These are phyloP conservation scores for Neurospora pannonica DNA, from an alignment of 495 filamentous ascomycete genomes.

Conservation along the genomic window DNA sequence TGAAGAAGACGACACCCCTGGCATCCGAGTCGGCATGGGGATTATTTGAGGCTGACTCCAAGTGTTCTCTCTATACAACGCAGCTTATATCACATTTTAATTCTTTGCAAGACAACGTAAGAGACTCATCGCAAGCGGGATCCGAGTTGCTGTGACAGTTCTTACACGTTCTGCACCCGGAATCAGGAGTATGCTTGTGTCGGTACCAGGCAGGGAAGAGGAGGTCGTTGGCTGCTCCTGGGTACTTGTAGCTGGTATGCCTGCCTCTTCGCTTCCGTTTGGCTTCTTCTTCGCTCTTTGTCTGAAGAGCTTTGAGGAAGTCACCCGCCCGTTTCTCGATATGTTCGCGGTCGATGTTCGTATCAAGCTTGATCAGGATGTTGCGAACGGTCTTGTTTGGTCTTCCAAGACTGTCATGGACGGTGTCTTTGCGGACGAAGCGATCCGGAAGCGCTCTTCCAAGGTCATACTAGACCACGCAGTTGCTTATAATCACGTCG, in stretches of 20 bases:
- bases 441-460: constrained; percentile 25
- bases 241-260: too few relatives aligned
- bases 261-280: too few relatives aligned
- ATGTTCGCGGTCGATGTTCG: constrained; percentile 2
- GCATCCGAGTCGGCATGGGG: not conserved
- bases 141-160: not conserved
- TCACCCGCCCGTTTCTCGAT: too few relatives aligned
- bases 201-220: constrained; percentile 22
- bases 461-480: constrained; percentile 28
- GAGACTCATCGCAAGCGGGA: constrained; percentile 2
- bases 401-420: constrained; percentile 21
- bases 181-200: constrained; percentile 17
- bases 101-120: constrained; percentile 3
- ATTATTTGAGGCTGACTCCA: constrained; percentile 1
- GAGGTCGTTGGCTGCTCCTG: too few relatives aligned
- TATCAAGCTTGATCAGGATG: constrained; percentile 16
- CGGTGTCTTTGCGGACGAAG: constrained; percentile 19
- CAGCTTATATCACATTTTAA: constrained; percentile 8
- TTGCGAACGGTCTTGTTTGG: constrained; percentile 22
- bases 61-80: constrained; percentile 5
- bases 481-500: constrained; percentile 36
- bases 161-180: too few relatives aligned
- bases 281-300: too few relatives aligned
- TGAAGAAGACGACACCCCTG: constrained; percentile 5
- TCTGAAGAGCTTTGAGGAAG: too few relatives aligned